These are phyloP conservation scores for Kalanchoe fedtschenkoi DNA, from an alignment of 164 flowering plant genomes.

Conservation along the genomic window DNA sequence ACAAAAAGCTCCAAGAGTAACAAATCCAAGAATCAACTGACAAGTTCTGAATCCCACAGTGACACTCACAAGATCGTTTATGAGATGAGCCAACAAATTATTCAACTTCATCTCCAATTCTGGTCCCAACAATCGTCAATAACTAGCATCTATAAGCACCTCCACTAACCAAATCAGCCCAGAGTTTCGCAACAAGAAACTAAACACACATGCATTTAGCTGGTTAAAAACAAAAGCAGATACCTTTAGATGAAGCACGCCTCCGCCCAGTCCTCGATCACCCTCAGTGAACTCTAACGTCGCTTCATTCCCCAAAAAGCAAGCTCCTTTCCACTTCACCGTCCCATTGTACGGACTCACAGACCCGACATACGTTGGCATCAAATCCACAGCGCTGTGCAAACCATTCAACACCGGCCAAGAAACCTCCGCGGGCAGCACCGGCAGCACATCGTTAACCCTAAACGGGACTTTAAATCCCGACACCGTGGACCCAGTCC, in stretches of 20 bases:
- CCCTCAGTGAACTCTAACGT: slow-evolving; percentile 47
- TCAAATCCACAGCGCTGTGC: slow-evolving; percentile 77
- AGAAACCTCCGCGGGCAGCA: slow-evolving; percentile 73
- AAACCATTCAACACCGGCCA: slow-evolving; percentile 88
- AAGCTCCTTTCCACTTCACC: slow-evolving; percentile 80
- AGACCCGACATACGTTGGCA: slow-evolving; percentile 76
- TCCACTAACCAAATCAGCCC: neutral
- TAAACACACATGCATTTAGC: no score
- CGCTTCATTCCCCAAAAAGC: slow-evolving; percentile 72
- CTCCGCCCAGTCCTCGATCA: slow-evolving; percentile 69
- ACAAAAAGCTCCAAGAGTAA: no score
- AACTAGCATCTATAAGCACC: neutral
- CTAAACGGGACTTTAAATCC: slow-evolving; percentile 72
- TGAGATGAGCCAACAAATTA: no score
- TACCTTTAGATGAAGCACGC: slow-evolving; percentile 63
- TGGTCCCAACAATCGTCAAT: neutral
- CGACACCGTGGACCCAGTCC: slow-evolving; percentile 12
- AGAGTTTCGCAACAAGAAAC: neutral
- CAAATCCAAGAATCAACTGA: no score
- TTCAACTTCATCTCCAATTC: no score
- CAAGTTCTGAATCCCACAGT: no score
- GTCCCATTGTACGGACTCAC: slow-evolving; percentile 58
- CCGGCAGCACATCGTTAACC: slow-evolving; percentile 75
- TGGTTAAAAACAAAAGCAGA: neutral
- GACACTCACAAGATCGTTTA: no score